Conservation (phyloP, 768 basidiomycete genomes). For the Mycena floridula region DNA sequence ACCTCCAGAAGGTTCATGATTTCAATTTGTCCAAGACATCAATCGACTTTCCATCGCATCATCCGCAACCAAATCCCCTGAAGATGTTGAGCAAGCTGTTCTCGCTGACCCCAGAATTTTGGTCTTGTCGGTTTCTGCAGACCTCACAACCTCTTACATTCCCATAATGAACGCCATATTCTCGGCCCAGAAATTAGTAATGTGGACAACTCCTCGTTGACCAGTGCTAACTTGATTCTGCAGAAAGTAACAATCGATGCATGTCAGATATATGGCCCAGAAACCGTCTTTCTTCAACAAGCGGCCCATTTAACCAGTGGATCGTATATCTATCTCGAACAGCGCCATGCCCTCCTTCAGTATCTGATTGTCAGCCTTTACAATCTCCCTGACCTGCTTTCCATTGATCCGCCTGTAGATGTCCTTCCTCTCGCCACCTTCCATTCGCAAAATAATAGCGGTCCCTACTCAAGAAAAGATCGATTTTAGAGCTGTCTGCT, state of each 20-base stretch:
- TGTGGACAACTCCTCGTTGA: conserved; percentile 17
- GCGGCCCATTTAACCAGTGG: conserved; percentile 94
- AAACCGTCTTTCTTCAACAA: conserved; percentile 95
- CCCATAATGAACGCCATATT: conserved; percentile 99
- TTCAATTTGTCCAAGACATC: conserved; percentile 24
- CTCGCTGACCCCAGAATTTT: conserved; percentile 34
- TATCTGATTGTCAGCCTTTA: conserved; percentile 63
- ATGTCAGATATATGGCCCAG: conserved; percentile 83
- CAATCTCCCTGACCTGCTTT: not conserved
- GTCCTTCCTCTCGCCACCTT: conserved; percentile 66
- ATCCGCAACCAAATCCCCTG: conserved; percentile 17
- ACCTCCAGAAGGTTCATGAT: conserved; percentile 9
- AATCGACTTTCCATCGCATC: conserved; percentile 30
- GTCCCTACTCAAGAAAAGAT: conserved; percentile 92
- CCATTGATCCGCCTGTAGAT: conserved; percentile 50
- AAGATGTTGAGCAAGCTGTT: conserved; percentile 22
- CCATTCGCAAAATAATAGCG: conserved; percentile 70
- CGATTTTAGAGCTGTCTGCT: conserved; percentile 96
- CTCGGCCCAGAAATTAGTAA: conserved; percentile 92
- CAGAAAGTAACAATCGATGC: conserved; percentile 98
- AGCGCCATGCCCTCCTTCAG: conserved; percentile 83
- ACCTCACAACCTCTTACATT: conserved; percentile 87
- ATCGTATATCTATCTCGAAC: conserved; percentile 81
- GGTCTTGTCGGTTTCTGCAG: conserved; percentile 90
- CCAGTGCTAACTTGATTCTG: not conserved